Evolutionary conservation across 768 basidiomycete species (phyloP).

Genomic region (Dictyophora rubrovolvata): DNA sequence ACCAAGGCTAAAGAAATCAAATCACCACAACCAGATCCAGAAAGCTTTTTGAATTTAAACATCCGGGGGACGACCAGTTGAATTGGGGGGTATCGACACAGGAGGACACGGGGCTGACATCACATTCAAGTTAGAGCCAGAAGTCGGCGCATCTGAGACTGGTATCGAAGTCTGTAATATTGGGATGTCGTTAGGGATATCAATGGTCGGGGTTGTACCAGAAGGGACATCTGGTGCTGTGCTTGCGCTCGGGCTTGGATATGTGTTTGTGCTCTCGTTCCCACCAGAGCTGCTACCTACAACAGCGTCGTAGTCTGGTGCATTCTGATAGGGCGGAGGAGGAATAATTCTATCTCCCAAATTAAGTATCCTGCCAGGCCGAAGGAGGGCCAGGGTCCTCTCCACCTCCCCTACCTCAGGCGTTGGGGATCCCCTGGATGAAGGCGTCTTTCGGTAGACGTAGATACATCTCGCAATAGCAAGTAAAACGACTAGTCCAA

Average conservation of each 20-base stretch:
- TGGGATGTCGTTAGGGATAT: background rate
- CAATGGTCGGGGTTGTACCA: background rate
- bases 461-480: constrained; percentile 7
- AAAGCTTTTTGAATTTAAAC: background rate
- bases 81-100: background rate
- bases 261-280: background rate
- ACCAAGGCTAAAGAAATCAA: too few relatives aligned
- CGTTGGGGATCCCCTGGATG: background rate
- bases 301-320: constrained; percentile 7
- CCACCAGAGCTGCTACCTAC: background rate
- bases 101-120: background rate
- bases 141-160: background rate
- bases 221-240: background rate
- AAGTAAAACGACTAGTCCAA: constrained; percentile 1
- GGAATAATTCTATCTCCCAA: background rate
- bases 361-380: background rate
- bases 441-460: constrained; percentile 4
- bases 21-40: too few relatives aligned
- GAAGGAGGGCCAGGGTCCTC: constrained; percentile 1
- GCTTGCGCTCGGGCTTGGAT: background rate
- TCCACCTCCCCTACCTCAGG: constrained; percentile 4
- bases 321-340: constrained; percentile 8
- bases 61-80: background rate
- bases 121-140: too few relatives aligned
- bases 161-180: background rate